Percentiles rank a stretch among this genome's conserved stretches.
These are phyloP conservation scores for Apiospora arundinis DNA, from an alignment of 2,329 filamentous ascomycete species.

Conservation along the genomic window DNA sequence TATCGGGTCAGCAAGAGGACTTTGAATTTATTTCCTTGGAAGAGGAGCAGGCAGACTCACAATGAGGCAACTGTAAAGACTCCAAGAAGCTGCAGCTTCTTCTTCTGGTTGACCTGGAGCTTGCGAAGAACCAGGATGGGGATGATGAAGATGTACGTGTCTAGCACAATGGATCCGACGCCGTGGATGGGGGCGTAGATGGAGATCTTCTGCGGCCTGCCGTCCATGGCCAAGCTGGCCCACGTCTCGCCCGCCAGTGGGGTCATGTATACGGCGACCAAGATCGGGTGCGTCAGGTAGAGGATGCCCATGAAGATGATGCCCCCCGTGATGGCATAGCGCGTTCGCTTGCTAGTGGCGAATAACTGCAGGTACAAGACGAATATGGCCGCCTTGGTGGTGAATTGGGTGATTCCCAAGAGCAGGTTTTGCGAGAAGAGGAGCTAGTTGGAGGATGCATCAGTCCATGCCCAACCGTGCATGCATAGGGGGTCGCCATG, in stretches of 20 bases:
- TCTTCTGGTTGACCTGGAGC: slow-evolving; percentile 23
- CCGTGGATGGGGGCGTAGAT: slow-evolving; percentile 21
- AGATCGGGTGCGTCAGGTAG: slow-evolving; percentile 23
- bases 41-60: slow-evolving; percentile 19
- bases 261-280: slow-evolving; percentile 22
- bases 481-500: no score
- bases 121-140: slow-evolving; percentile 23
- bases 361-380: slow-evolving; percentile 26
- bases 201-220: slow-evolving; percentile 7
- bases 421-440: slow-evolving; percentile 22
- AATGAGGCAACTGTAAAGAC: slow-evolving; percentile 25
- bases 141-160: slow-evolving; percentile 27
- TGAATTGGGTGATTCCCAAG: slow-evolving; percentile 23
- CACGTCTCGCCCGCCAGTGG: slow-evolving; percentile 25
- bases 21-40: background rate
- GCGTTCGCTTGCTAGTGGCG: slow-evolving; percentile 19
- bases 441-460: background rate
- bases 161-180: slow-evolving; percentile 19
- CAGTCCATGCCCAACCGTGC: no score
- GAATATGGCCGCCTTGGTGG: slow-evolving; percentile 27
- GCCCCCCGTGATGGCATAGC: slow-evolving; percentile 27
- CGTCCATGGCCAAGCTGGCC: slow-evolving; percentile 17
- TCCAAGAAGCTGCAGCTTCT: slow-evolving; percentile 24
- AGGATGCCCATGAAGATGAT: slow-evolving; percentile 22
- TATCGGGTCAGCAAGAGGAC: background rate